Evolutionary conservation across 2,329 filamentous ascomycete species (phyloP), one percentile per base, ranked within the genome.

Genomic region (Hypoxylon sp.): DNA sequence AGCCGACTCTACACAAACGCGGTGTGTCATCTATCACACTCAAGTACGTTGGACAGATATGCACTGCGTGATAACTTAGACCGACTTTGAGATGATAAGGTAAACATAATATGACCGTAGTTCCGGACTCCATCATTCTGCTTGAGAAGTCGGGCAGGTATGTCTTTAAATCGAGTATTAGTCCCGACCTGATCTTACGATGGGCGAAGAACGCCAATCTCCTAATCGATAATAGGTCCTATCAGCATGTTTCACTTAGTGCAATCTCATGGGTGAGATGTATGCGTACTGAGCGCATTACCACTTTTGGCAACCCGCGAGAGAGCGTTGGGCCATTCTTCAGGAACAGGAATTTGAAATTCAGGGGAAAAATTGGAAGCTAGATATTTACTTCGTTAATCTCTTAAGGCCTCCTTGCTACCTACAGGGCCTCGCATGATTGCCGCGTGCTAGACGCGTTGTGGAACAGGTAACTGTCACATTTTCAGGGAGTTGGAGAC

Each of bases 21-120:
- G 50, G 64, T 56, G 61, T 53, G 48, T 54, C 50, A 60, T 68
- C 30, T 67, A 51, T 44, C 47, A 53, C 53, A 59, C 22, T 10
- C 22, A 47, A 20, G 4, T 4, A 55, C 19, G 44, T 46, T 46
- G 4, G 26, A 24, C n/a, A 32, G 43, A 56, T 4, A 48, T 13
- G 24, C 39, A 52, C 19, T 11, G 28, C 7, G 17, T 41, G 30
- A 58, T 50, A 32, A 28, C 10, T 17, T 30, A 2, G 17, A 37
- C 39, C 26, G n/a, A 30, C 22, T 22, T 44, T 19, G n/a, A 39
- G 32, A 47, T 17, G 20, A 20, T n/a, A 41, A 20, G 37, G 10
- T 19, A 1, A 20, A 6, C 6, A 19, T 5, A n/a, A 19, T 7
- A 19, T 41, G 37, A 41, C 11, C 5, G 37, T 10, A 13, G 17